phyloP scores from a whole-genome alignment of 768 basidiomycete genomes.

The Rubroboletus satanas region DNA sequence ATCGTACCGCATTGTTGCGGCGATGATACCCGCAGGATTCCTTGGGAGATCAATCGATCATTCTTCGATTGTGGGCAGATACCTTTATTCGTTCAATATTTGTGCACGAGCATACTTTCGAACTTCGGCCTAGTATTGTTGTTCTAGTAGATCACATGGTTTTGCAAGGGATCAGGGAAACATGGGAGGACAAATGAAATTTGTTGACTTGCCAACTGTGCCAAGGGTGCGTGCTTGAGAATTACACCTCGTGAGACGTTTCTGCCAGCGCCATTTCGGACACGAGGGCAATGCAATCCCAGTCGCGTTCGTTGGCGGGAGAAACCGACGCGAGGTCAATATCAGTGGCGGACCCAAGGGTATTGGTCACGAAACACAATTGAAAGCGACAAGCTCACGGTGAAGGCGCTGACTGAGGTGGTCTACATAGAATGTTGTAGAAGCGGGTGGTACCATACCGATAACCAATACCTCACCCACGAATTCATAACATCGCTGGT shows the following conservation, averaged over 20 bases:
- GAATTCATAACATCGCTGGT: too few relatives aligned
- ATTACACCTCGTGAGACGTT: background rate
- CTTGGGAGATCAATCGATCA: background rate
- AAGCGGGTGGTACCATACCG: background rate
- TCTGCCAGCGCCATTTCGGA: background rate
- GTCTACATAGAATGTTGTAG: background rate
- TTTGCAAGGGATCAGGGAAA: constrained; percentile 1
- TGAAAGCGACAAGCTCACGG: background rate
- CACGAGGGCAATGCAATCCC: background rate
- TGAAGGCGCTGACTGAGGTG: background rate
- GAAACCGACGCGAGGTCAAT: background rate
- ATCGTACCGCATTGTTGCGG: background rate
- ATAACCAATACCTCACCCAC: too few relatives aligned
- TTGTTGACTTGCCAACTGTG: background rate
- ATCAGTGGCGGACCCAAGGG: background rate
- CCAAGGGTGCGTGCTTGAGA: background rate
- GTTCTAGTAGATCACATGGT: constrained; percentile 17
- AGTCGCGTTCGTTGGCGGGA: background rate
- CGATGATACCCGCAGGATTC: background rate
- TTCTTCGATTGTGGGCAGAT: constrained; percentile 9
- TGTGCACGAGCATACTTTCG: constrained; percentile 20
- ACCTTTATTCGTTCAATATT: constrained; percentile 13
- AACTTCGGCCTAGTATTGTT: constrained; percentile 18
- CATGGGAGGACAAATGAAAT: constrained; percentile 1
- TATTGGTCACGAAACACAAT: background rate